Percentiles rank a stretch among this genome's conserved stretches.
Conservation (phyloP, 2,329 filamentous ascomycete species). For the Monilinia fructicola region DNA sequence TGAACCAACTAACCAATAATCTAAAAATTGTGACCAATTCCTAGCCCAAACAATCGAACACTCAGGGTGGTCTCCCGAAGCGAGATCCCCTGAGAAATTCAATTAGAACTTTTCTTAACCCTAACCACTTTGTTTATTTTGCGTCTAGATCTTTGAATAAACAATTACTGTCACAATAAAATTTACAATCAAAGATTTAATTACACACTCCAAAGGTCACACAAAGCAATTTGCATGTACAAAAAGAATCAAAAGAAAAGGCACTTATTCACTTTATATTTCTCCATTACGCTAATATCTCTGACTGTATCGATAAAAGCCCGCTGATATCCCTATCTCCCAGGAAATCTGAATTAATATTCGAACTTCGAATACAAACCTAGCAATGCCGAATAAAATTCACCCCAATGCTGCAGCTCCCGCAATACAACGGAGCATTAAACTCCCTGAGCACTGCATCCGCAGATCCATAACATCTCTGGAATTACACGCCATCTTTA, state of each 20-base stretch:
- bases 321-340: constrained; percentile 3
- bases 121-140: background rate
- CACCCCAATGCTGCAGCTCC: background rate
- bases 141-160: background rate
- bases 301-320: background rate
- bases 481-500: too few relatives aligned
- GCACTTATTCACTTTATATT: background rate
- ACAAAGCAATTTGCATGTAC: too few relatives aligned
- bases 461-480: too few relatives aligned
- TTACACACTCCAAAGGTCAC: too few relatives aligned
- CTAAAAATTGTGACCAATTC: too few relatives aligned
- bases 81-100: background rate
- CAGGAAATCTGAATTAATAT: too few relatives aligned
- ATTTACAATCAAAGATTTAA: too few relatives aligned
- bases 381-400: background rate
- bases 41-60: background rate
- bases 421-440: too few relatives aligned
- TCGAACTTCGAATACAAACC: background rate
- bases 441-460: too few relatives aligned
- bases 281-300: background rate
- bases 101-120: background rate
- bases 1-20: too few relatives aligned
- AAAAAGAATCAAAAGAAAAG: background rate
- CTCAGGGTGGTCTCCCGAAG: background rate
- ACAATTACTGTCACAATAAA: background rate